Percentiles rank a stretch among this genome's conserved stretches.
These are phyloP conservation scores for Dittrichia graveolens DNA, from an alignment of 129 eudicot genomes.

Conservation along the genomic window DNA sequence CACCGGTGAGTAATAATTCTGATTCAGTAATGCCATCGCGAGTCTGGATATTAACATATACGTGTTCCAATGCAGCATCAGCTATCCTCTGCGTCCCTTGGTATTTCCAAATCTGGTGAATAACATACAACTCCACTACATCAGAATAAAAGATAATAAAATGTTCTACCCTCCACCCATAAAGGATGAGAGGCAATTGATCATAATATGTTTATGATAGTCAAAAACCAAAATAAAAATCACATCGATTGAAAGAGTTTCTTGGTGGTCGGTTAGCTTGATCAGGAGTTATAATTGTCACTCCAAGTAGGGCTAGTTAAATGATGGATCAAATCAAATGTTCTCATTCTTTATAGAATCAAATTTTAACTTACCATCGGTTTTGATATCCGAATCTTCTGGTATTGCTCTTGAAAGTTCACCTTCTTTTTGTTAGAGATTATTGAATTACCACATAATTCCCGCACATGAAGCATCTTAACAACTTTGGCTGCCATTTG, in stretches of 20 bases:
- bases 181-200: neutral
- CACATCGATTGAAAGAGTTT: neutral
- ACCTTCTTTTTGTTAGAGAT: conserved; percentile 44
- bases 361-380: conserved; percentile 54
- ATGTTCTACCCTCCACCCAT: too few relatives aligned
- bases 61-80: conserved; percentile 61
- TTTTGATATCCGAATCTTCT: conserved; percentile 52
- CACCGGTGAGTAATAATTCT: conserved; percentile 65
- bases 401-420: conserved; percentile 64
- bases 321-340: neutral
- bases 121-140: conserved; percentile 1
- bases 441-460: conserved; percentile 62
- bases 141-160: neutral
- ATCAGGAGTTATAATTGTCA: too few relatives aligned
- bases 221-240: neutral
- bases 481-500: conserved; percentile 29
- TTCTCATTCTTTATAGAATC: neutral
- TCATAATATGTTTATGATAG: neutral
- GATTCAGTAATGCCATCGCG: conserved; percentile 51
- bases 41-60: conserved; percentile 43
- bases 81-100: conserved; percentile 46
- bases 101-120: conserved; percentile 73
- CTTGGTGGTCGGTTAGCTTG: too few relatives aligned
- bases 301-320: too few relatives aligned
- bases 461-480: conserved; percentile 65